phyloP scores from a whole-genome alignment of 164 flowering plant species.

The Cinnamomum micranthum region DNA sequence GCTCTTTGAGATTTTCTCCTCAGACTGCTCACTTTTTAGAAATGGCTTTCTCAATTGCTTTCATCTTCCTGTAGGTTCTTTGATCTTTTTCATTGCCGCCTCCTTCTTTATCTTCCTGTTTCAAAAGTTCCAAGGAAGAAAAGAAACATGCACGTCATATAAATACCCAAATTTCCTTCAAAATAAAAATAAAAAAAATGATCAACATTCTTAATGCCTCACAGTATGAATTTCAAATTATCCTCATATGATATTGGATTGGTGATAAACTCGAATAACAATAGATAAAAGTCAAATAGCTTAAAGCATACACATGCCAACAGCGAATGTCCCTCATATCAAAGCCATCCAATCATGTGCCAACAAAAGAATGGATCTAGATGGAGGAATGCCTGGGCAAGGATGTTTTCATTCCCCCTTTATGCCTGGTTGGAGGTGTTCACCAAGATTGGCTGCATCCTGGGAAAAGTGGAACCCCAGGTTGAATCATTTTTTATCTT shows the following conservation, averaged over 20 bases:
- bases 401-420: constrained; percentile 49
- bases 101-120: constrained; percentile 51
- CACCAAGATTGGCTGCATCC: too few relatives aligned
- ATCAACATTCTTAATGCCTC: too few relatives aligned
- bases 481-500: too few relatives aligned
- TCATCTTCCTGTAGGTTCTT: constrained; percentile 62
- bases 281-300: constrained; percentile 24
- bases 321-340: too few relatives aligned
- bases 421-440: constrained; percentile 14
- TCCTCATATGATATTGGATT: too few relatives aligned
- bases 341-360: too few relatives aligned
- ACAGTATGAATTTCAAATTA: too few relatives aligned
- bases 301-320: too few relatives aligned
- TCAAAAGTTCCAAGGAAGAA: not conserved
- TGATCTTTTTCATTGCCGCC: constrained; percentile 50
- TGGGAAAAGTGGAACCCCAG: too few relatives aligned
- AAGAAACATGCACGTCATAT: not conserved
- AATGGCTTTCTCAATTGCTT: constrained; percentile 65
- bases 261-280: too few relatives aligned
- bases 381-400: constrained; percentile 6
- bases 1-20: constrained; percentile 42
- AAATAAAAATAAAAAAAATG: too few relatives aligned
- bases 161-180: not conserved
- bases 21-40: constrained; percentile 40
- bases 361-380: too few relatives aligned